These are phyloP conservation scores for Cadophora luteo-olivacea DNA, from an alignment of 2,329 filamentous ascomycete species.

Conservation along the genomic window DNA sequence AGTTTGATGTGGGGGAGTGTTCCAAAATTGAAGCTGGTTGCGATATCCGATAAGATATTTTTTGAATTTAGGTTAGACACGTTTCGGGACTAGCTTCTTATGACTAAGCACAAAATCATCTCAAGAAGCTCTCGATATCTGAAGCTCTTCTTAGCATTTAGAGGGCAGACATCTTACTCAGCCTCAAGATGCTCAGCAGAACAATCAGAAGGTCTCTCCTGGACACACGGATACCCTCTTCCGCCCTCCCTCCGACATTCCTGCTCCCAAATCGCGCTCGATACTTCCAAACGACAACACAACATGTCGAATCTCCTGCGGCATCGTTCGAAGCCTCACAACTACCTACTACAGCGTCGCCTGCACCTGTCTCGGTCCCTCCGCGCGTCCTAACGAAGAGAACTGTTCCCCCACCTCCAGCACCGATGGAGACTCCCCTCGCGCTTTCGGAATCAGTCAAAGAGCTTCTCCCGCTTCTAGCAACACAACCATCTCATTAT, in stretches of 20 bases:
- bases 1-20: conserved; percentile 2
- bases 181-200: conserved; percentile 47
- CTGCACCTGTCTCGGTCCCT: conserved; percentile 16
- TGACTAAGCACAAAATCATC: conserved; percentile 19
- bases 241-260: conserved; percentile 55
- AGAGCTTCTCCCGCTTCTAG: conserved; percentile 72
- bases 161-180: conserved; percentile 6
- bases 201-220: conserved; percentile 67
- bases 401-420: conserved; percentile 34
- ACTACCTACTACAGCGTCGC: conserved; percentile 25
- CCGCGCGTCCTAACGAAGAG: conserved; percentile 22
- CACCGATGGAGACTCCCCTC: conserved; percentile 38
- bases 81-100: neutral
- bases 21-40: conserved; percentile 11
- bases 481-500: conserved; percentile 77
- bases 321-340: conserved; percentile 32
- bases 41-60: conserved; percentile 27
- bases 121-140: neutral
- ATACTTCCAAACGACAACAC: conserved; percentile 57
- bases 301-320: conserved; percentile 52
- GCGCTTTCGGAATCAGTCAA: conserved; percentile 61
- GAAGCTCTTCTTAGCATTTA: neutral
- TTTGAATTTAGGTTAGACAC: conserved; percentile 9
- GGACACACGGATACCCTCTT: conserved; percentile 57
- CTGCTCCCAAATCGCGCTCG: conserved; percentile 53